Evolutionary conservation across 2,329 filamentous ascomycete genomes (phyloP), one percentile per base, ranked within the genome.

Genomic region (Ophiocordyceps sinensis): DNA sequence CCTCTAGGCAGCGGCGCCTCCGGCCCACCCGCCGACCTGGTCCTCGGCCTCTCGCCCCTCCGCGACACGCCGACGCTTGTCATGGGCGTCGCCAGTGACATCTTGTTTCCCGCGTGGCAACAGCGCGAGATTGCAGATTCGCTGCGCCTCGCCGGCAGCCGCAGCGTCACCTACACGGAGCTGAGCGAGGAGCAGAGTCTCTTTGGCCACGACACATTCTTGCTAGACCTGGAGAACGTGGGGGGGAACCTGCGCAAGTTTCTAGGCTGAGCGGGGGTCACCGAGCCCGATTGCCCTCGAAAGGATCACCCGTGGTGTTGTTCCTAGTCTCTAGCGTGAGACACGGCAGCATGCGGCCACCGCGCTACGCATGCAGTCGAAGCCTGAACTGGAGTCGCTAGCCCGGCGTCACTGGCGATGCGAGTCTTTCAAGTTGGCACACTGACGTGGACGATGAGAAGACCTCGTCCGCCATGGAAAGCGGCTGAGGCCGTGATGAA

Each of bases 101-200:
- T 95, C 39, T 66, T 98, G 30, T 98, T 98, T 63, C 91, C 91
- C 0, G 87, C 91, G 0, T 98, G 91, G 89, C 91, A 98, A 65
- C 91, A 98, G 66, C 77, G 85, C 41, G 91, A 98, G 61, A 80
- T 98, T 46, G 89, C 88, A 4, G 80, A 89, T 54, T 82, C 89
- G 3, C 66, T 98, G 47, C 75, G 78, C 44, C 71, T 75, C 29
- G 75, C 74, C 0, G 91, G 91, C 1, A 96, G 94, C 54, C 70
- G 75, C 45, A 77, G 74, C 28, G 88, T 98, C 1, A 81, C 79
- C 36, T 87, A 98, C 60, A 75, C 91, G 13, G 91, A 98, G 65
- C 66, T 98, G 39, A 91, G 88, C 29, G 86, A 96, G 64, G 87
- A 96, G 63, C 77, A 91, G 61, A 94, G 87, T 53, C 64, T 94